Evolutionary conservation across 768 basidiomycete genomes (phyloP).

Genomic region (Termitomyces sp.): DNA sequence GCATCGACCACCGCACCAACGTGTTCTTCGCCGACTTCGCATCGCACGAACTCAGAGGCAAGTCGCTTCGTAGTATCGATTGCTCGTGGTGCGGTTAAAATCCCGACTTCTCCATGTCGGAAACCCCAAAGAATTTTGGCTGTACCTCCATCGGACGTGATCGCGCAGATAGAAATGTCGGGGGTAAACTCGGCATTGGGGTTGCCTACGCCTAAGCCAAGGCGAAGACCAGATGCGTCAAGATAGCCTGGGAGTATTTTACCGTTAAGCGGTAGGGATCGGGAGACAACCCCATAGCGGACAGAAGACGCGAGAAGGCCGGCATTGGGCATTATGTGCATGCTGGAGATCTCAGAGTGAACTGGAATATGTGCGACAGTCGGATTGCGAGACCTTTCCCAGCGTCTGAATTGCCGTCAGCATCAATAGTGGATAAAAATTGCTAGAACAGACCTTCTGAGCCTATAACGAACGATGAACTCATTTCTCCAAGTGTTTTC

Average conservation of each 20-base stretch:
- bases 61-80: constrained; percentile 51
- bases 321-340: constrained; percentile 55
- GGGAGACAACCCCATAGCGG: constrained; percentile 66
- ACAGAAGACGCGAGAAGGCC: constrained; percentile 61
- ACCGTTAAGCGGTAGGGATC: constrained; percentile 68
- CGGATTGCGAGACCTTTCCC: constrained; percentile 59
- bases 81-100: constrained; percentile 52
- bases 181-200: constrained; percentile 75
- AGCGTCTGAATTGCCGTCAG: constrained; percentile 45
- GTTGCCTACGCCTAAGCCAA: constrained; percentile 63
- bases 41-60: constrained; percentile 42
- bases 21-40: constrained; percentile 57
- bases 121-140: constrained; percentile 76
- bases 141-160: constrained; percentile 60
- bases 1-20: constrained; percentile 54
- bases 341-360: constrained; percentile 48
- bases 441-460: constrained; percentile 41
- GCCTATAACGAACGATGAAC: constrained; percentile 53
- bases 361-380: constrained; percentile 64
- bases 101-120: constrained; percentile 59
- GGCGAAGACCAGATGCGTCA: constrained; percentile 55
- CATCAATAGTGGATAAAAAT: not conserved
- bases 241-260: constrained; percentile 68
- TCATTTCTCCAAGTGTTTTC: constrained; percentile 68
- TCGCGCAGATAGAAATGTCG: constrained; percentile 53